Evolutionary conservation across 306 rosid genomes (phyloP).

Genomic region (Senna tora): DNA sequence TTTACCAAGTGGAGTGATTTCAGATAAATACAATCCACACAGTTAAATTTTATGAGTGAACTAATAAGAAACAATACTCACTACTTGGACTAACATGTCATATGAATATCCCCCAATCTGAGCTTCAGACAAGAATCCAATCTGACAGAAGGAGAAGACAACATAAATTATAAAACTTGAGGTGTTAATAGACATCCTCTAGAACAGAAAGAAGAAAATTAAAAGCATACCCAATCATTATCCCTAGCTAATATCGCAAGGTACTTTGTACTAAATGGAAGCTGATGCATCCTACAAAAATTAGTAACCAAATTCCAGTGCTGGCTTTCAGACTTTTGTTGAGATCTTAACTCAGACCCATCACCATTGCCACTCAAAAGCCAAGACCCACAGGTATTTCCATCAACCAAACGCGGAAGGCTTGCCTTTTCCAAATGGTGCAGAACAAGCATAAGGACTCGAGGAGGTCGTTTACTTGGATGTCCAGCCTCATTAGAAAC

Average conservation of each 20-base stretch:
- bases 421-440: constrained; percentile 87
- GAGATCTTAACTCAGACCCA: constrained; percentile 82
- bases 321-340: constrained; percentile 90
- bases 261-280: constrained; percentile 85
- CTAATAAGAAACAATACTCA: constrained; percentile 43
- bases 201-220: constrained; percentile 29
- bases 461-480: constrained; percentile 61
- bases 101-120: constrained; percentile 87
- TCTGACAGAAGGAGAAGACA: constrained; percentile 54
- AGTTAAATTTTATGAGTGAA: constrained; percentile 6
- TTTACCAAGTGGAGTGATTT: constrained; percentile 37
- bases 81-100: constrained; percentile 75
- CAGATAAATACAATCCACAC: background rate
- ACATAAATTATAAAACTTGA: constrained; percentile 26
- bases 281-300: constrained; percentile 86
- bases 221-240: constrained; percentile 83
- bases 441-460: constrained; percentile 71
- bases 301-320: constrained; percentile 83
- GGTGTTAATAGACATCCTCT: constrained; percentile 18
- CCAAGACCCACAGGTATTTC: constrained; percentile 88
- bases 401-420: constrained; percentile 64
- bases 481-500: constrained; percentile 46
- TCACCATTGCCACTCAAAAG: constrained; percentile 74
- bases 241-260: constrained; percentile 88
- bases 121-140: constrained; percentile 93